Conservation (phyloP, 805 yeast genomes). For the Metschnikowia gelsemii region DNA sequence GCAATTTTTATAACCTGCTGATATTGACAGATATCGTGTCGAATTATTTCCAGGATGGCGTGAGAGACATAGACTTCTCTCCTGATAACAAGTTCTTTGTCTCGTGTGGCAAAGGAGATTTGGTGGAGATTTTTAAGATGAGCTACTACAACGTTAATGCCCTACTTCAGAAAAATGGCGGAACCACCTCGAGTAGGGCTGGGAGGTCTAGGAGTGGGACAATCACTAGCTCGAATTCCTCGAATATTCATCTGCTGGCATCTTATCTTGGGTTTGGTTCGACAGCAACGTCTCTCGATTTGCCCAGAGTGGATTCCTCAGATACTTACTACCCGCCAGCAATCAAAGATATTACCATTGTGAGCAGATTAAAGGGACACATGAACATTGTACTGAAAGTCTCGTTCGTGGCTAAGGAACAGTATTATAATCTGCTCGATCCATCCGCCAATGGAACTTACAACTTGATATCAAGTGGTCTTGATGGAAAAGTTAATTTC, state of each 20-base stretch:
- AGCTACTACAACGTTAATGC: conserved; percentile 43
- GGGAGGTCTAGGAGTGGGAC: conserved; percentile 43
- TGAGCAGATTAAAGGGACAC: conserved; percentile 41
- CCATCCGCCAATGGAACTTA: conserved; percentile 20
- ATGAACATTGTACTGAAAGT: conserved; percentile 35
- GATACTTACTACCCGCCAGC: conserved; percentile 30
- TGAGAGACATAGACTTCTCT: conserved; percentile 49
- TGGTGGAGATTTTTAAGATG: conserved; percentile 41
- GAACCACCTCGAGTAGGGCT: conserved; percentile 8
- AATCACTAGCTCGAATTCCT: conserved; percentile 28
- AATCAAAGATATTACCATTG: conserved; percentile 37
- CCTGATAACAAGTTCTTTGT: conserved; percentile 48
- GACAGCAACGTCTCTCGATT: conserved; percentile 25
- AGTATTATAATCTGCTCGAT: conserved; percentile 8
- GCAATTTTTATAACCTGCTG: conserved; percentile 22
- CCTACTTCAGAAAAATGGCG: conserved; percentile 20
- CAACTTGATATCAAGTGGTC: conserved; percentile 38
- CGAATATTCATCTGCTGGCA: conserved; percentile 15
- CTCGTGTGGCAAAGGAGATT: conserved; percentile 56
- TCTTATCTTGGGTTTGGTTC: conserved; percentile 25
- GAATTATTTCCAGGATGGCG: conserved; percentile 63
- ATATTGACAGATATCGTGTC: conserved; percentile 53
- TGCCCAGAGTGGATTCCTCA: conserved; percentile 17
- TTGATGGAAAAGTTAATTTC: conserved; percentile 39
- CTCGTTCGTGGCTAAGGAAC: conserved; percentile 27